Percentiles rank a stretch among this genome's conserved stretches.
Evolutionary conservation across 1,284 basidiomycete genomes (phyloP).

Genomic region (Mycena sp.): DNA sequence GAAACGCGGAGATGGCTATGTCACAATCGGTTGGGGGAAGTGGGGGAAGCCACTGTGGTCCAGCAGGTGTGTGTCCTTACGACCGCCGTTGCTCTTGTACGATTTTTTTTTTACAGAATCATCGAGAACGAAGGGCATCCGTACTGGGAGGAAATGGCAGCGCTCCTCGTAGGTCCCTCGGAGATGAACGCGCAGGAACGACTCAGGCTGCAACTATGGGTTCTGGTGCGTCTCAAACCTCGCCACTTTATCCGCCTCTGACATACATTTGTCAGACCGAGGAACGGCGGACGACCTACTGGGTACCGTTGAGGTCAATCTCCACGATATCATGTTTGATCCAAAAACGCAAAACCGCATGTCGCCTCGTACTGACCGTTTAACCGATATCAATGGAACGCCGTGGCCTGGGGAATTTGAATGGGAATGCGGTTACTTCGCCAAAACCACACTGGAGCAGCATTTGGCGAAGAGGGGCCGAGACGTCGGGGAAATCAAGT

Average conservation of each 20-base stretch:
- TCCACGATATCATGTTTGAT: constrained; percentile 58
- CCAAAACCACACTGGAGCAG: constrained; percentile 51
- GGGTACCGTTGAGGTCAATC: constrained; percentile 72
- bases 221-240: constrained; percentile 57
- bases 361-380: constrained; percentile 58
- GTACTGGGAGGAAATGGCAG: constrained; percentile 81
- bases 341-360: constrained; percentile 59
- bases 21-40: constrained; percentile 53
- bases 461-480: constrained; percentile 35
- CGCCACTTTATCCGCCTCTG: background rate
- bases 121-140: constrained; percentile 73
- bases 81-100: background rate
- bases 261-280: constrained; percentile 49
- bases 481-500: constrained; percentile 16
- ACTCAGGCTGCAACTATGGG: constrained; percentile 80
- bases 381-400: constrained; percentile 39
- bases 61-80: constrained; percentile 54
- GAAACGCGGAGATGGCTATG: constrained; percentile 48
- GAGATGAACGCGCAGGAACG: constrained; percentile 77
- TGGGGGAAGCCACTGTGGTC: constrained; percentile 77
- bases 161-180: constrained; percentile 75
- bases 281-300: constrained; percentile 73
- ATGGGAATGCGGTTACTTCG: constrained; percentile 53
- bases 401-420: constrained; percentile 41
- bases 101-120: constrained; percentile 50